These are phyloP conservation scores for Colletotrichum gigasporum DNA, from an alignment of 2,329 filamentous ascomycete genomes.

Conservation along the genomic window DNA sequence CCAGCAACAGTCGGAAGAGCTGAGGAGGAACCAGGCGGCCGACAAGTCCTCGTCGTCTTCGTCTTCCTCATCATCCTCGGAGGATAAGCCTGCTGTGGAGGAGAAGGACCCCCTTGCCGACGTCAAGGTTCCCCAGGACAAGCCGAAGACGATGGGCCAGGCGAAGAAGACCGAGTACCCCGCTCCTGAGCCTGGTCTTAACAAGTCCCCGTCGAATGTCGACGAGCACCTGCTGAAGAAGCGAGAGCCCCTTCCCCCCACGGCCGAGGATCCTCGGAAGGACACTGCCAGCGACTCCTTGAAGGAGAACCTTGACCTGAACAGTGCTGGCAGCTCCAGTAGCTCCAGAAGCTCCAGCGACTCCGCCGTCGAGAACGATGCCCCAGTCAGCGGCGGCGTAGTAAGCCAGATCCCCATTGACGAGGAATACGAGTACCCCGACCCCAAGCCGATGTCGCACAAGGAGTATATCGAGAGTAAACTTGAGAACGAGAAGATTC, in stretches of 20 bases:
- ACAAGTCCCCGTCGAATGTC: conserved; percentile 23
- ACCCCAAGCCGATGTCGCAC: conserved; percentile 59
- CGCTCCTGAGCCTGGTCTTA: conserved; percentile 21
- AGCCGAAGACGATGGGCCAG: conserved; percentile 15
- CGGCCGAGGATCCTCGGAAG: conserved; percentile 31
- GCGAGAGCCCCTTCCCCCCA: conserved; percentile 14
- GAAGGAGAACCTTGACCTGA: conserved; percentile 37
- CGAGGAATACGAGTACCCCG: conserved; percentile 35
- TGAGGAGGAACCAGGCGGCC: no score
- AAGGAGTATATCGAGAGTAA: conserved; percentile 60
- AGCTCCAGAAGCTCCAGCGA: no score
- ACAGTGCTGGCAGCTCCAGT: conserved; percentile 21
- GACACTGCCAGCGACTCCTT: conserved; percentile 34
- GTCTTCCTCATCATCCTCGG: no score
- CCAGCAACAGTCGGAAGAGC: no score
- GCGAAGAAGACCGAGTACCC: conserved; percentile 31
- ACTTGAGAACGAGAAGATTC: conserved; percentile 55
- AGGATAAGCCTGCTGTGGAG: neutral
- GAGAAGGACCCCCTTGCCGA: conserved; percentile 23
- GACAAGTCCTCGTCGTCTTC: no score
- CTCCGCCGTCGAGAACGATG: conserved; percentile 20
- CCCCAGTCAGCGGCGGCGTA: conserved; percentile 33
- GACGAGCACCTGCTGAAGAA: conserved; percentile 29
- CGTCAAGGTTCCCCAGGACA: conserved; percentile 20
- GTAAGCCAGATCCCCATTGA: conserved; percentile 40